Conservation (phyloP, 257 asterid species). For the Mentha longifolia region DNA sequence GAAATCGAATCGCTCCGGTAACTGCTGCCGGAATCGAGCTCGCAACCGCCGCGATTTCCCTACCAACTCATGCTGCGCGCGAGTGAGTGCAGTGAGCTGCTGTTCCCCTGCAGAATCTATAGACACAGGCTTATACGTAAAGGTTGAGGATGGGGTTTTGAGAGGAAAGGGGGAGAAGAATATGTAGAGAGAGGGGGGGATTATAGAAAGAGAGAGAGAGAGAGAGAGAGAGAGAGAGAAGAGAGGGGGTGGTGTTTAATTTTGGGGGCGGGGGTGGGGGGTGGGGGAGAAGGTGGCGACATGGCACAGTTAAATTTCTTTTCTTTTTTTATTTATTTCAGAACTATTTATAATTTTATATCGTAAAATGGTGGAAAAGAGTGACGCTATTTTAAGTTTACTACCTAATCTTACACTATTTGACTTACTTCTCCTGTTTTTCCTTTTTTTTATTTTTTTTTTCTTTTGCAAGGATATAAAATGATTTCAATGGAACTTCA, state of each 20-base stretch:
- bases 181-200: conserved; percentile 37
- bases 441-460: not conserved
- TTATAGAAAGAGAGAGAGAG: conserved; percentile 41
- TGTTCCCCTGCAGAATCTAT: conserved; percentile 22
- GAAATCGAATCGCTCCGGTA: conserved; percentile 31
- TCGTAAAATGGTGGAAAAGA: conserved; percentile 12
- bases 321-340: not conserved
- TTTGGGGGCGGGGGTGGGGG: conserved; percentile 34
- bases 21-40: conserved; percentile 32
- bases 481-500: no score
- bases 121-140: conserved; percentile 40
- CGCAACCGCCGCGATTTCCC: conserved; percentile 25
- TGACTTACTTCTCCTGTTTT: conserved; percentile 25
- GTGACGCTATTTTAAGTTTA: conserved; percentile 12
- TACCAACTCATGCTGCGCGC: conserved; percentile 29
- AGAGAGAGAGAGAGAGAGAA: conserved; percentile 42
- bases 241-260: conserved; percentile 33
- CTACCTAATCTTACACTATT: conserved; percentile 16
- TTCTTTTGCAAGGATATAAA: not conserved
- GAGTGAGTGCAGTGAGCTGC: conserved; percentile 26
- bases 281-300: conserved; percentile 51
- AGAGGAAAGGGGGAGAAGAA: conserved; percentile 35
- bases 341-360: no score
- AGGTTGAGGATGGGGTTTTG: conserved; percentile 39
- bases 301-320: conserved; percentile 37